phyloP scores from a whole-genome alignment of 176 grass and related monocot genomes.

The Juncus effusus region DNA sequence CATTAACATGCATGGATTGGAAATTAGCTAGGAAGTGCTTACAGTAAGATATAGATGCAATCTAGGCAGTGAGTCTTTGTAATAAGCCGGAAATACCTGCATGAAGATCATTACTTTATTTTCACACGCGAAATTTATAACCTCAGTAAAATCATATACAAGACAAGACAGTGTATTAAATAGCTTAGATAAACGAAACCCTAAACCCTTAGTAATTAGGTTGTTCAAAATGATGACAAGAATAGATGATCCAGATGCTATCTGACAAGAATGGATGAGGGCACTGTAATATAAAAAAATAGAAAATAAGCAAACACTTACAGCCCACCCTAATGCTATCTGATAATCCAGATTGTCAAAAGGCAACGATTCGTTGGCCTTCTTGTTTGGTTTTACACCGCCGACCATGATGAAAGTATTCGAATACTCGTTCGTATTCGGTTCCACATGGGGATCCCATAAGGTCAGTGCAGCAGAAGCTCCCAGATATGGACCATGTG shows the following conservation, averaged over 20 bases:
- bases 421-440: not conserved
- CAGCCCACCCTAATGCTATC: not conserved
- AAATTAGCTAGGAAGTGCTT: not conserved
- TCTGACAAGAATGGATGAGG: too few relatives aligned
- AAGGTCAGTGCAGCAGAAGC: not conserved
- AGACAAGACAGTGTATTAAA: too few relatives aligned
- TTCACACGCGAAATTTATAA: too few relatives aligned
- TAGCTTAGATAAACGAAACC: too few relatives aligned
- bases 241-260: too few relatives aligned
- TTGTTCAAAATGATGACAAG: not conserved
- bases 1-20: too few relatives aligned
- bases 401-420: not conserved
- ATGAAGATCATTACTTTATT: too few relatives aligned
- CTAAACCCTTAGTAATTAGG: too few relatives aligned
- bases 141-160: too few relatives aligned
- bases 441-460: not conserved
- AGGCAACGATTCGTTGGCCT: not conserved
- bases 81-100: not conserved
- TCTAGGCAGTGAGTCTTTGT: not conserved
- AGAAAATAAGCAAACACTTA: not conserved
- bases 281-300: too few relatives aligned
- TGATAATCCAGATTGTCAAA: not conserved
- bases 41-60: not conserved
- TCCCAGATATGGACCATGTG: not conserved
- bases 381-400: not conserved